Evolutionary conservation across 768 basidiomycete genomes (phyloP), one percentile per base, ranked within the genome.

Genomic region (Phylloporus arenicola): DNA sequence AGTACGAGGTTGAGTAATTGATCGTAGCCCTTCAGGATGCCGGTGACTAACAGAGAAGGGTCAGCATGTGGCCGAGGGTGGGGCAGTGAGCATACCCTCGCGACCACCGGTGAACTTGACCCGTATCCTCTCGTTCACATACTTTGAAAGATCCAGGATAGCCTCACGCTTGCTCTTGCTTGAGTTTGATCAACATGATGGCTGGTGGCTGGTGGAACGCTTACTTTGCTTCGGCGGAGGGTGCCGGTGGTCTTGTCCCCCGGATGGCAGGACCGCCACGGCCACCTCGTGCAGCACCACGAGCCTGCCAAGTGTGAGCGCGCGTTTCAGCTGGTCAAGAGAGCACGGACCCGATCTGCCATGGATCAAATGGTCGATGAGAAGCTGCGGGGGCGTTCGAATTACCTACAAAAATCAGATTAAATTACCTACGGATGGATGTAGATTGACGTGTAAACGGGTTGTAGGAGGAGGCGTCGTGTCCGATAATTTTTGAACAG

Each of bases 21-120:
- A 70, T 98, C 96, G 61, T 83, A 98, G 22, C 96, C 96, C 70
- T 99, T 99, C 55, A 99, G 70, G 16, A 88, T 79, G 3, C 96
- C 96, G 8, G 82, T 88, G 46, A 97, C 95, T 97, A 60, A 52
- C 19, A 44, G 30, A 30, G 14, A 35, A 13, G 22, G 20, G 43
- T 56, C 29, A 48, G 38, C 4, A n/a, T n/a, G 34, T 3, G 34
- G 34, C 13, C 10, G 12, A 37, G 19, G 37, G n/a, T 14, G 19
- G 20, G 8, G 14, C 4, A 12, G 12, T 2, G 4, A 61, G 61
- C 52, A 45, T 53, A 90, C 94, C 93, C 80, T 99, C 93, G 35
- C 96, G 75, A 34, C 95, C 95, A 39, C 96, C 96, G n/a, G 92
- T 92, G 64, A 99, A 98, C 70, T 96, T 97, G 63, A 98, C 93